A percentile compares a stretch with the other conserved stretches of the same genome.
These are phyloP conservation scores for Suhomyces emberorum DNA, from an alignment of 805 yeast genomes.

Conservation along the genomic window DNA sequence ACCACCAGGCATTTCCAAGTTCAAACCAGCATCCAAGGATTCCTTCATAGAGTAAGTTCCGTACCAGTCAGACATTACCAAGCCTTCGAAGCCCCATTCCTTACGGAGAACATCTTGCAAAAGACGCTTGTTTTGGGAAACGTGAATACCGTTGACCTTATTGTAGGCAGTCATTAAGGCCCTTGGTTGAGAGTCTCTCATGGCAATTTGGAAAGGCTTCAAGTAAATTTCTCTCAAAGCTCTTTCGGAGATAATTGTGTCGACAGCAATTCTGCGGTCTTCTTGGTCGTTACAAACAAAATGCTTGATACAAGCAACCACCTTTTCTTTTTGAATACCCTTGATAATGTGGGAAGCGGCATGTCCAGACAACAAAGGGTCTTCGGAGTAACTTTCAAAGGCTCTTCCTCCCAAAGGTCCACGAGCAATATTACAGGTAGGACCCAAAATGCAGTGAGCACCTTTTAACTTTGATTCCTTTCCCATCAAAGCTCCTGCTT, in stretches of 20 bases:
- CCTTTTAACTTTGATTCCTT: slow-evolving; percentile 53
- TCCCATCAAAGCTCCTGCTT: slow-evolving; percentile 53
- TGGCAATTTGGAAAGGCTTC: slow-evolving; percentile 60
- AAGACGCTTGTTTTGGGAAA: slow-evolving; percentile 42
- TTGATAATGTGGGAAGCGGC: slow-evolving; percentile 47
- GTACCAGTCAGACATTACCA: slow-evolving; percentile 62
- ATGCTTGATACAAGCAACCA: slow-evolving; percentile 60
- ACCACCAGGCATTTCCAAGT: slow-evolving; percentile 69
- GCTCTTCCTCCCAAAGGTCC: slow-evolving; percentile 62
- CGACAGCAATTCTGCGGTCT: slow-evolving; percentile 47
- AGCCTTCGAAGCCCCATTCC: slow-evolving; percentile 59
- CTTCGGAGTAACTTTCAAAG: slow-evolving; percentile 62
- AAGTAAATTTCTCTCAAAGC: slow-evolving; percentile 65
- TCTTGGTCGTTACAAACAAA: slow-evolving; percentile 63
- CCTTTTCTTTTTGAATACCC: slow-evolving; percentile 52
- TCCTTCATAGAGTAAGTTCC: slow-evolving; percentile 51
- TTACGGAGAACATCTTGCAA: slow-evolving; percentile 46
- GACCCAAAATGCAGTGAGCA: slow-evolving; percentile 49
- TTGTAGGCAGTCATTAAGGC: slow-evolving; percentile 63
- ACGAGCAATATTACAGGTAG: slow-evolving; percentile 49
- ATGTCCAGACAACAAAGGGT: slow-evolving; percentile 48
- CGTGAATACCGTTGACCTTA: slow-evolving; percentile 60
- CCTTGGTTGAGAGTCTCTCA: slow-evolving; percentile 49
- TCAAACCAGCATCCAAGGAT: slow-evolving; percentile 53
- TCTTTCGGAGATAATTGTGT: slow-evolving; percentile 52